These are phyloP conservation scores for Nepenthes mirabilis DNA, from an alignment of 148 eudicot species.

Conservation along the genomic window DNA sequence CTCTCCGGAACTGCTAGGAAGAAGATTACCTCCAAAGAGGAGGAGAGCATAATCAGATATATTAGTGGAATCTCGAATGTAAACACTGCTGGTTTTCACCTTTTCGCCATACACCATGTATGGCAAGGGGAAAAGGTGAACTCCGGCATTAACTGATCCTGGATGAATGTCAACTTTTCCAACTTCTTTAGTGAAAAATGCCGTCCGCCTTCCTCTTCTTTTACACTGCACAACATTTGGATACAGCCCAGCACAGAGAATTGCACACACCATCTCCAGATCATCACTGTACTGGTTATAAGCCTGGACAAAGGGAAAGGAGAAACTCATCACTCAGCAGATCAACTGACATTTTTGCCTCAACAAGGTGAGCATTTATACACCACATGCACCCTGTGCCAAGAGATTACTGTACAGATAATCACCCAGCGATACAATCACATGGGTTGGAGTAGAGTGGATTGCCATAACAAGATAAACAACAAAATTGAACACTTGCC, in stretches of 20 bases:
- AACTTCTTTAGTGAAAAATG: slow-evolving; percentile 85
- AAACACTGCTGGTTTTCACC: slow-evolving; percentile 79
- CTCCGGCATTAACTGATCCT: slow-evolving; percentile 79
- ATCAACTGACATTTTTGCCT: neutral
- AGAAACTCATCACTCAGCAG: neutral
- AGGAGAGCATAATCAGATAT: slow-evolving; percentile 93
- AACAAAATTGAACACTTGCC: slow-evolving; percentile 30
- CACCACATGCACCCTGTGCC: no score
- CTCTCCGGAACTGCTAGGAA: slow-evolving; percentile 69
- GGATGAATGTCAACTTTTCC: slow-evolving; percentile 96
- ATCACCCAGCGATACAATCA: no score
- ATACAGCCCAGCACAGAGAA: slow-evolving; percentile 99
- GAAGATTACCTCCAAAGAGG: slow-evolving; percentile 93
- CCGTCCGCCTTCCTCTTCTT: slow-evolving; percentile 83
- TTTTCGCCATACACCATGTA: slow-evolving; percentile 93
- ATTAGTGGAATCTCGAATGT: slow-evolving; percentile 75
- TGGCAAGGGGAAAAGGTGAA: slow-evolving; percentile 80
- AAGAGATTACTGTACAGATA: no score
- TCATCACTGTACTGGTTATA: slow-evolving; percentile 78
- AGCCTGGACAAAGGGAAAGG: slow-evolving; percentile 27
- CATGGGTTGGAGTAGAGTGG: neutral
- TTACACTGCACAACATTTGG: slow-evolving; percentile 98
- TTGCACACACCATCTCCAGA: slow-evolving; percentile 86
- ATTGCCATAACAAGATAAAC: neutral
- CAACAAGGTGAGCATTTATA: no score